Evolutionary conservation across 768 basidiomycete species (phyloP), one percentile per base, ranked within the genome.

Genomic region (Boletus tomentosulus): DNA sequence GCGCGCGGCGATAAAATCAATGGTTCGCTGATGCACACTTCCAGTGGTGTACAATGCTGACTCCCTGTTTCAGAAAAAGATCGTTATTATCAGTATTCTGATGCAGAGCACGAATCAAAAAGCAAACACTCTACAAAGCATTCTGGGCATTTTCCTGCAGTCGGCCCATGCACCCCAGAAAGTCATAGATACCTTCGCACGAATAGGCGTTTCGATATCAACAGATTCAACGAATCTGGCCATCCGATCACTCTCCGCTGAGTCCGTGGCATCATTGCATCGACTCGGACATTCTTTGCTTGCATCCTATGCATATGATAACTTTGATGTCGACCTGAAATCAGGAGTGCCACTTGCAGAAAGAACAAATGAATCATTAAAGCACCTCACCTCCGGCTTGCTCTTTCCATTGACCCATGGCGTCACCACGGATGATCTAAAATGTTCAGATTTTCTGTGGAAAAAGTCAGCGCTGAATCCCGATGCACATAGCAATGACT

Each of bases 311-410:
- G 38, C 45, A 34, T 55, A 55, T 13, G 45, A 51, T 4, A 55
- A 55, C 33, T 55, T 51, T 31, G 25, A 55, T 5, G 11, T 51
- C 1, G 39, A 55, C n/a, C n/a, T 56, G 6, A 55, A 55, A 27
- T 27, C 39, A 31, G 28, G 13, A 19, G 25, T 19, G 1, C 49
- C 19, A 2, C 1, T 1, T 0, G 38, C 13, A 4, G 51, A 56
- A 7, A 53, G 48, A 11, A 48, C 46, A 1, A 48, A 38, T n/a
- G 27, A 54, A 10, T 33, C 16, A 5, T 38, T 54, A 2, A 48
- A 33, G 13, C 53, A 48, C 7, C 53, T 54, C 13, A 54, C 34
- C 3, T 54, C 47, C 4, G 33, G 47, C 0, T 4, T 47, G 2
- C 15, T 56, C 1, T 56, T 51, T 24, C 50, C 41, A 1, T 12